Base-by-base conservation (phyloP, 78 protist species). In the Anaeramoeba flamelloides region DNA sequence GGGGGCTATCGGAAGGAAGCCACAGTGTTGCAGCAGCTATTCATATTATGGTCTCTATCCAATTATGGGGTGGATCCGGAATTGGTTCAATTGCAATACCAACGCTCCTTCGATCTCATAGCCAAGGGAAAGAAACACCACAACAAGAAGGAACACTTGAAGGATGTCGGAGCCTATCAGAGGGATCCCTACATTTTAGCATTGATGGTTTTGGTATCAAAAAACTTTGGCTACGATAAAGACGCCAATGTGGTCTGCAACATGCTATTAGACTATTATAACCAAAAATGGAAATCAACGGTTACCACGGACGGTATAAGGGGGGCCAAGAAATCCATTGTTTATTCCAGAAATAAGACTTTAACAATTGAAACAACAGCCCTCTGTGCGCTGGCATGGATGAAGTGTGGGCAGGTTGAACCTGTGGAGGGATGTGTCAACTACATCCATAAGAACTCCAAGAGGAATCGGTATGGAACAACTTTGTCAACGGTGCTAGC, bases 401-500 rank as follows among this genome's bases (percentile, higher is more conserved):
- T 78, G 0, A 80, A 0, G 12, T 34, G 32, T 40, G 1, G 12
- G n/a, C 4, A 78, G 31, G 79, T 2, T 2, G 79, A 1, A 31
- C 34, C 2, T 31, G 34, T 37, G 1, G 83, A 78, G 36, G 4
- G 30, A 0, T 77, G 82, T 2, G 0, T 81, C 8, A 1, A 32
- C 4, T 81, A 1, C 8, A 32, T 81, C 1, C 40, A 32, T 33
- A 74, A 1, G 3, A 1, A 33, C 30, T 81, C 82, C 81, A 30
- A 1, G 31, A 74, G 36, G 8, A 79, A 79, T 0, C 31, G 40
- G 0, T 81, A 77, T 74, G 84, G 82, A 30, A 34, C 39, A 0
- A 81, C 79, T 32, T 79, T 77, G 34, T 39, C 79, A 38, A 81
- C 84, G 41, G 79, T 81, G 26, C 33, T 81, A 33, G 84, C 84